phyloP scores from a whole-genome alignment of 2,329 filamentous ascomycete genomes.

The Aspergillus luchuensis region DNA sequence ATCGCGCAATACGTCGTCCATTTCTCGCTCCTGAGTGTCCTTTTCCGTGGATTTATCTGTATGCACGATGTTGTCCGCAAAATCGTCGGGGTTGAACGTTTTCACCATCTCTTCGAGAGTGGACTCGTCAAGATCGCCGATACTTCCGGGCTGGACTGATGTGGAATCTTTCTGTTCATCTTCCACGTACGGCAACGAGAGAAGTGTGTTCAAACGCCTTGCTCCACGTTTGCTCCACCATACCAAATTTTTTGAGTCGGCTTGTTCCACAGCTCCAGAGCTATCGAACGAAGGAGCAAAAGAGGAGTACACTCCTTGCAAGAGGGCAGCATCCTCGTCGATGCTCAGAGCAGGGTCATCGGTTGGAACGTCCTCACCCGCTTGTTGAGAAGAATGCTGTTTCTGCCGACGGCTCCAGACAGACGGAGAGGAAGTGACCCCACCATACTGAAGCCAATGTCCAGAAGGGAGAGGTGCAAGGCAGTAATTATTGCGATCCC shows the following conservation, averaged over 20 bases:
- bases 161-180: slow-evolving; percentile 24
- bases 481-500: slow-evolving; percentile 45
- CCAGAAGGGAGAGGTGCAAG: slow-evolving; percentile 43
- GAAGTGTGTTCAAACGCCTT: slow-evolving; percentile 40
- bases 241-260: slow-evolving; percentile 45
- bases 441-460: slow-evolving; percentile 49
- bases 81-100: slow-evolving; percentile 43
- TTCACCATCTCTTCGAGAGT: slow-evolving; percentile 47
- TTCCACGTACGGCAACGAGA: slow-evolving; percentile 31
- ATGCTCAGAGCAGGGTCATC: slow-evolving; percentile 33
- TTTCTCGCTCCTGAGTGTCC: slow-evolving; percentile 46
- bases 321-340: slow-evolving; percentile 38
- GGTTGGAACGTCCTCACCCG: slow-evolving; percentile 27
- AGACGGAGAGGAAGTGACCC: slow-evolving; percentile 40
- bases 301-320: slow-evolving; percentile 51
- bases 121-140: slow-evolving; percentile 42
- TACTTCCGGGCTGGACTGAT: slow-evolving; percentile 31
- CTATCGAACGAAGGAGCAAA: slow-evolving; percentile 53
- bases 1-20: slow-evolving; percentile 56
- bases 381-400: slow-evolving; percentile 25
- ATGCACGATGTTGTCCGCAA: slow-evolving; percentile 26
- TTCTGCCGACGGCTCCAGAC: slow-evolving; percentile 43
- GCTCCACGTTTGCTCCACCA: slow-evolving; percentile 51
- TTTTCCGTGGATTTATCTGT: slow-evolving; percentile 28
- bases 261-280: slow-evolving; percentile 45